Conservation (phyloP, 192 early-diverging fungal genomes). For the Radiomyces spectabilis region DNA sequence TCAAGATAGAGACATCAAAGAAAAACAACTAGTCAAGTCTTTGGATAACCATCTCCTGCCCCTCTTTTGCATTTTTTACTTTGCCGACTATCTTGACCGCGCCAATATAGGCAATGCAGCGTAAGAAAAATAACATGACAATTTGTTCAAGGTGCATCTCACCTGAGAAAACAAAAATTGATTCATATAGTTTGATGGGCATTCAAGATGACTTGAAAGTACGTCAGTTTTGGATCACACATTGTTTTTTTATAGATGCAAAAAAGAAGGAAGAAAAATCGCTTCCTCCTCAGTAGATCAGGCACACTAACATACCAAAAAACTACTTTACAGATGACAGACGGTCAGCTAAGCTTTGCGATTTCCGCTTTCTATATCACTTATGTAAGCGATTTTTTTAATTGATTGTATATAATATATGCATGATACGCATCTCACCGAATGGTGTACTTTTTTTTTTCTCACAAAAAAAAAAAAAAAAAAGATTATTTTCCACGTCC, state of each 20-base stretch:
- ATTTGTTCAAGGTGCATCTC: background rate
- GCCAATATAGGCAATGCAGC: slow-evolving; percentile 69
- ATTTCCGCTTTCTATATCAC: slow-evolving; percentile 8
- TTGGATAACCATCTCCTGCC: slow-evolving; percentile 56
- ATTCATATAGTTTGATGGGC: slow-evolving; percentile 10
- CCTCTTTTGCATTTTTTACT: slow-evolving; percentile 50
- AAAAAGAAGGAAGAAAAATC: too few relatives aligned
- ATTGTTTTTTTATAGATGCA: too few relatives aligned
- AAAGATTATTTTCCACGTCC: slow-evolving; percentile 75
- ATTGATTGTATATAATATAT: too few relatives aligned
- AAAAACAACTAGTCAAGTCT: slow-evolving; percentile 36
- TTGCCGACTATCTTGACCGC: slow-evolving; percentile 56
- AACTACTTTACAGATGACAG: too few relatives aligned
- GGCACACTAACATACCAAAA: too few relatives aligned
- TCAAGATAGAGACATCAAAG: too few relatives aligned
- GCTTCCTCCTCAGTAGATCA: background rate
- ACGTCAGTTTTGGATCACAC: slow-evolving; percentile 22
- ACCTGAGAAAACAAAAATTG: background rate
- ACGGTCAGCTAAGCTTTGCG: slow-evolving; percentile 1
- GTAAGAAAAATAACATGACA: slow-evolving; percentile 19
- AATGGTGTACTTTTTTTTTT: slow-evolving; percentile 37
- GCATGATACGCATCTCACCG: slow-evolving; percentile 31
- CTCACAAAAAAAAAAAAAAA: too few relatives aligned
- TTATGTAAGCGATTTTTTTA: background rate
- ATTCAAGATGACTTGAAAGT: slow-evolving; percentile 37